Evolutionary conservation across 345 rosid genomes (phyloP), one percentile per base, ranked within the genome.

Genomic region (Euphorbia pulcherrima): DNA sequence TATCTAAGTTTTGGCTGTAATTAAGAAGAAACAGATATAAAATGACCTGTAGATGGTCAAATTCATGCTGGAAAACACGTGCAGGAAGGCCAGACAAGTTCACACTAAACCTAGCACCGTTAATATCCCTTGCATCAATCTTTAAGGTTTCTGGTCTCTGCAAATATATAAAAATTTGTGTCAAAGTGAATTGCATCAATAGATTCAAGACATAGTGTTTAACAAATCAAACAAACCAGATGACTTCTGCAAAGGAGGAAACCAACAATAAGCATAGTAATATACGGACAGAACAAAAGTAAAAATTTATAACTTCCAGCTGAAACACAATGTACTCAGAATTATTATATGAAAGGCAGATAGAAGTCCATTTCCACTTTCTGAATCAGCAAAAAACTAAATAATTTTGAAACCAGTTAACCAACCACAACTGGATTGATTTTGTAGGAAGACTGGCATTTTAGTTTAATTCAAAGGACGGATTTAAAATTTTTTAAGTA

Each of bases 31-130:
- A 44, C 16, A 17, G 27, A 50, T 7, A 59, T 54, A 6, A 30
- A 16, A 61, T 0, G 60, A 94, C 97, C 96, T 88, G 84, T 54
- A 94, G 74, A 81, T 94, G 97, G 71, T 94, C 99, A 57, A 84
- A 94, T 79, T 94, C 99, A 69, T 91, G 99, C 75, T 91, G 99
- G 77, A 94, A 94, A 74, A 91, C 83, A 60, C 99, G 80, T 68
- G 92, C 93, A 60, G 90, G 86, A 81, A 94, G 88, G 75, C 79
- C 96, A 0, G 96, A 84, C 68, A 91, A 81, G 74, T 71, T 85
- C 66, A 94, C 74, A 37, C 80, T 70, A 82, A 89, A 94, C 72
- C 62, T 91, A 27, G 81, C 82, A 65, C 97, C 99, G 66, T 59
- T 80, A 27, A 91, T 75, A 61, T 91, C 95, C 75, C 55, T 84